These are phyloP conservation scores for Lepidium africanum DNA, from an alignment of 345 rosid species.

Conservation along the genomic window DNA sequence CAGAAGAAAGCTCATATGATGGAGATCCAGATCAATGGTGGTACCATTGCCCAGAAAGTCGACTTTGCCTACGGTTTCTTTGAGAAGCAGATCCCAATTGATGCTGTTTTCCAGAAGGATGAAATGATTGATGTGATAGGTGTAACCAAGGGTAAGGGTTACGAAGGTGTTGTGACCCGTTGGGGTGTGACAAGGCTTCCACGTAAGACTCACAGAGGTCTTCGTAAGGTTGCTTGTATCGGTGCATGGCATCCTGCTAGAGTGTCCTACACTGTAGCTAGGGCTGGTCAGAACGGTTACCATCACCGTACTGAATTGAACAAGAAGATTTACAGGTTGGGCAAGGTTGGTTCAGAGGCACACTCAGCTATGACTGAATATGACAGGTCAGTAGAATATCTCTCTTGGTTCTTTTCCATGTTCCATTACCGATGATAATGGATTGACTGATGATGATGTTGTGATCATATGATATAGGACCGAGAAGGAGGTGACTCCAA, in stretches of 20 bases:
- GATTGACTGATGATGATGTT: background rate
- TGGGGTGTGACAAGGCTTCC: slow-evolving; percentile 95
- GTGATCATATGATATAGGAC: slow-evolving; percentile 45
- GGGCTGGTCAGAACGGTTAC: slow-evolving; percentile 92
- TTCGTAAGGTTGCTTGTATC: slow-evolving; percentile 89
- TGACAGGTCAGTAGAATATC: slow-evolving; percentile 41
- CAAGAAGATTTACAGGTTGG: slow-evolving; percentile 78
- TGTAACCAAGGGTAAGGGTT: slow-evolving; percentile 83
- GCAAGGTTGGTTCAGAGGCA: slow-evolving; percentile 59
- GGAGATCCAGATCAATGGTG: slow-evolving; percentile 89
- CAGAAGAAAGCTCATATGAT: slow-evolving; percentile 86
- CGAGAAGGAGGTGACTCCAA: slow-evolving; percentile 71
- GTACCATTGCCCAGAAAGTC: slow-evolving; percentile 64
- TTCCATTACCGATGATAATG: no score
- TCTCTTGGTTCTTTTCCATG: no score
- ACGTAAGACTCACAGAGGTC: slow-evolving; percentile 82
- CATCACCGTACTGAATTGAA: slow-evolving; percentile 86
- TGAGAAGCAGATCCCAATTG: slow-evolving; percentile 73
- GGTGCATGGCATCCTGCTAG: slow-evolving; percentile 98
- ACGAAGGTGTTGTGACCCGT: slow-evolving; percentile 84
- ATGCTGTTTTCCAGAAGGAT: slow-evolving; percentile 79
- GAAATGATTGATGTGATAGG: slow-evolving; percentile 84
- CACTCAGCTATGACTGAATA: slow-evolving; percentile 67
- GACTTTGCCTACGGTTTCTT: slow-evolving; percentile 76
- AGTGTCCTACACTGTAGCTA: slow-evolving; percentile 80